Evolutionary conservation across 805 yeast genomes (phyloP), one percentile per base, ranked within the genome.

Genomic region (Pichia occidentalis): DNA sequence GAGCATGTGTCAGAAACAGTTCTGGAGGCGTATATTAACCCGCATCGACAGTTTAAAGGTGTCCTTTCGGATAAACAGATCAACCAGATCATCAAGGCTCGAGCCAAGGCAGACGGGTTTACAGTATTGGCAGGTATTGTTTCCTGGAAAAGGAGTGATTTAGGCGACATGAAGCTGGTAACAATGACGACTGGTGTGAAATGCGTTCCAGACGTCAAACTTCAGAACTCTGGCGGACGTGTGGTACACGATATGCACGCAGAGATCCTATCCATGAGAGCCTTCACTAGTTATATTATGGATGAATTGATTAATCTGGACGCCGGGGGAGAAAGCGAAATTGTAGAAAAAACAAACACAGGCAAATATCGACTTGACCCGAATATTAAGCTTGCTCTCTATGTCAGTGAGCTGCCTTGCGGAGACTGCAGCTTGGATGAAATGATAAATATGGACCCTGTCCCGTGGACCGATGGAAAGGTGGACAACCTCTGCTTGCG

Each of bases 211-310:
- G 74, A 80, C 48, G 54, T 47, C 1, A 52, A 47, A 3, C 56
- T 81, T 1, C 38, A 54, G 4, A 21, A 37, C 1, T 36, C 46
- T 16, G 40, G 63, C 0, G 97, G 97, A 0, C 53, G 56, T 13
- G 56, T 86, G 7, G 63, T 90, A 0, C 97, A 90, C 52, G 97
- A 90, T 57, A 65, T 79, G 56, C 98, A 90, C 61, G 97, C 97
- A 0, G 98, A 90, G 53, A 71, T 87, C 2, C 59, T 92, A 12
- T 73, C 82, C 0, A 40, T 88, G 0, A 60, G 97, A 20, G 73
- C 77, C 1, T 76, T 90, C 53, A 88, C 88, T 49, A 57, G 71
- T 47, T 70, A 64, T 36, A 46, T 85, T 16, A 39, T 85, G 17
- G 60, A 72, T 12, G 78, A 79, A 43, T 64, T 72, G 30, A 29